Evolutionary conservation across 306 rosid species (phyloP).

Genomic region (Vigna nakashimae): DNA sequence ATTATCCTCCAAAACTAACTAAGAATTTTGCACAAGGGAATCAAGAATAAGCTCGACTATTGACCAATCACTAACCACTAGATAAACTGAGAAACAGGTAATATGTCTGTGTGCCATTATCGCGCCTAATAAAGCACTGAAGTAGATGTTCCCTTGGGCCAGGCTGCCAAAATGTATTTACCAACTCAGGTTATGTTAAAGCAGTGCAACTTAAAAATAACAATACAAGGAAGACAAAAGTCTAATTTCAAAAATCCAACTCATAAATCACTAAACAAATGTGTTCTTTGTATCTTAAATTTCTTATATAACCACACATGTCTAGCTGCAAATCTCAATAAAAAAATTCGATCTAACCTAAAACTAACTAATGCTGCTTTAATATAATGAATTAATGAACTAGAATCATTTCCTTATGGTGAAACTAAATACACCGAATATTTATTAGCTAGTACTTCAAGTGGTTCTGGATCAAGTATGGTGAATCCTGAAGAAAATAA

Average conservation of each 20-base stretch:
- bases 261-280: not conserved
- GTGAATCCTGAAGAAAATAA: not conserved
- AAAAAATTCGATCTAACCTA: too few species aligned
- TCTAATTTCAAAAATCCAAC: not conserved
- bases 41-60: slow-evolving; percentile 10
- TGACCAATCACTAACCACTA: slow-evolving; percentile 56
- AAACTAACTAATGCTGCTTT: not conserved
- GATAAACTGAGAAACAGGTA: slow-evolving; percentile 71
- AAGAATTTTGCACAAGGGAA: not conserved
- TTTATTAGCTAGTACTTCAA: not conserved
- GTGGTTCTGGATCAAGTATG: not conserved
- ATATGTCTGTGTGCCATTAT: slow-evolving; percentile 76
- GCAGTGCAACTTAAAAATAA: slow-evolving; percentile 12
- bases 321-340: not conserved
- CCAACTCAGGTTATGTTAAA: slow-evolving; percentile 25
- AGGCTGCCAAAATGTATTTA: slow-evolving; percentile 71
- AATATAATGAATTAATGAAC: not conserved
- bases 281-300: not conserved
- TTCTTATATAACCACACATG: not conserved
- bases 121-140: slow-evolving; percentile 89
- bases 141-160: slow-evolving; percentile 85
- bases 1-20: slow-evolving; percentile 16
- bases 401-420: not conserved
- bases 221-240: not conserved
- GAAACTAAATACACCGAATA: not conserved